These are phyloP conservation scores for Colletotrichum tamarilloi DNA, from an alignment of 2,329 filamentous ascomycete species.

Conservation along the genomic window DNA sequence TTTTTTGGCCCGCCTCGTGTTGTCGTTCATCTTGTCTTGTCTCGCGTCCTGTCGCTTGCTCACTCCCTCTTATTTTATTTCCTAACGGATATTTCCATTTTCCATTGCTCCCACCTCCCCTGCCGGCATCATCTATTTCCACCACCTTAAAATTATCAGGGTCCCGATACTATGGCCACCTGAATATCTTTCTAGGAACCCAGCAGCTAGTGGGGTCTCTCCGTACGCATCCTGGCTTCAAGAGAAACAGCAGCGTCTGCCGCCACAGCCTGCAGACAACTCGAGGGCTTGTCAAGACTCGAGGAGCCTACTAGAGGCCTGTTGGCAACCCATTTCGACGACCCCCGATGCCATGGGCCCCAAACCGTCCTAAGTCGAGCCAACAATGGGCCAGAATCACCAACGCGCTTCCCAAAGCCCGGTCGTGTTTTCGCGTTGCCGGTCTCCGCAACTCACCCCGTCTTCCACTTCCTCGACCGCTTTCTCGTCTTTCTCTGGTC, in stretches of 20 bases:
- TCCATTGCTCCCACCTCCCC: slow-evolving; percentile 12
- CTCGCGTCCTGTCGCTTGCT: slow-evolving; percentile 8
- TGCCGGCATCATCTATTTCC: slow-evolving; percentile 32
- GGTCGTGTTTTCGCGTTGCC: slow-evolving; percentile 8
- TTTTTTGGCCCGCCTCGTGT: slow-evolving; percentile 8
- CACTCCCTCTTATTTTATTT: not conserved
- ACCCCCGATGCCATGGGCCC: slow-evolving; percentile 1
- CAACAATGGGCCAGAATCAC: slow-evolving; percentile 26
- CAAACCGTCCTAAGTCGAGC: slow-evolving; percentile 10
- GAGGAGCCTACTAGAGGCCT: not conserved
- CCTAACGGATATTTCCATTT: slow-evolving; percentile 19
- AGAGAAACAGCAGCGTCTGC: slow-evolving; percentile 6
- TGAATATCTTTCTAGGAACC: slow-evolving; percentile 33
- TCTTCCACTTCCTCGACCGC: slow-evolving; percentile 17
- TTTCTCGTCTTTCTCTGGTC: not conserved
- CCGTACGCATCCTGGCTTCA: slow-evolving; percentile 15
- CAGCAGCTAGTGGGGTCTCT: slow-evolving; percentile 23
- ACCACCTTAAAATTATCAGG: slow-evolving; percentile 34
- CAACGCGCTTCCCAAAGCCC: slow-evolving; percentile 12
- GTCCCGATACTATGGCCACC: slow-evolving; percentile 34
- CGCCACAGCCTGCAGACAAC: not conserved
- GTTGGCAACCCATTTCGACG: slow-evolving; percentile 15
- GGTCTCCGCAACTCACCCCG: slow-evolving; percentile 23
- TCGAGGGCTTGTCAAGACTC: not conserved
- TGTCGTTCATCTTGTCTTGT: slow-evolving; percentile 17